Base-by-base conservation (phyloP, 2,329 filamentous ascomycete species). In the Teratosphaeriaceae sp. region DNA sequence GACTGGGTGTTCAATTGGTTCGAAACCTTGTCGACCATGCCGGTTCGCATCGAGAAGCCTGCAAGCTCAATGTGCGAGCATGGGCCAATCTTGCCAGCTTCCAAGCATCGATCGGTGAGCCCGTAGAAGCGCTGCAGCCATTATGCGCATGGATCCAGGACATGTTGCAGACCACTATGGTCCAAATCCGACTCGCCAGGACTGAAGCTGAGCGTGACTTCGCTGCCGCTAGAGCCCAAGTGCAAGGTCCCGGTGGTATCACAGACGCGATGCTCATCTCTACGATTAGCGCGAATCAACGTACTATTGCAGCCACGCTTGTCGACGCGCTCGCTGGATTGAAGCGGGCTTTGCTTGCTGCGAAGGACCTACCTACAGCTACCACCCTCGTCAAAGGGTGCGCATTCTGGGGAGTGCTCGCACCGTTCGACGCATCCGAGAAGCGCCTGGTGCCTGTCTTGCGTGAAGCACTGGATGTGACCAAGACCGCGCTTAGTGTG, bases 81-180 rank as follows among this genome's bases (percentile, higher is more conserved):
- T 82, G 78, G 78, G 59, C 68, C n/a, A 72, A 73, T 48, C 64
- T 82, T 16, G 63, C 72, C 16, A 65, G 65, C n/a, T 81, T 75
- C 49, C 78, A 80, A 46, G 52, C 78, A 13, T 76, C 75, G 0
- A 73, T 67, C 0, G 51, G 69, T 5, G 76, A 79, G 53, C 63
- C 71, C 13, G 53, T 64, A 1, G 57, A 60, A 2, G 63, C 64
- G 1, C 54, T 77, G 3, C 63, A 68, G 26, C 65, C 69, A 1
- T 74, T 82, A 47, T 68, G 68, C 11, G 62, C 66, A 9, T 81
- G 78, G 78, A 71, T 75, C 56, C 65, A 62, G 23, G 70, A 75
- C 42, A 76, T 80, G 43, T 60, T 75, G 37, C 57, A 62, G 9
- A 70, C 74, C 37, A 72, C 76, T 6, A 56, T 77, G 24, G 68